Percentiles rank a stretch among this genome's conserved stretches.
Evolutionary conservation across 805 yeast species (phyloP).

Genomic region (Nakazawaea ernobii): DNA sequence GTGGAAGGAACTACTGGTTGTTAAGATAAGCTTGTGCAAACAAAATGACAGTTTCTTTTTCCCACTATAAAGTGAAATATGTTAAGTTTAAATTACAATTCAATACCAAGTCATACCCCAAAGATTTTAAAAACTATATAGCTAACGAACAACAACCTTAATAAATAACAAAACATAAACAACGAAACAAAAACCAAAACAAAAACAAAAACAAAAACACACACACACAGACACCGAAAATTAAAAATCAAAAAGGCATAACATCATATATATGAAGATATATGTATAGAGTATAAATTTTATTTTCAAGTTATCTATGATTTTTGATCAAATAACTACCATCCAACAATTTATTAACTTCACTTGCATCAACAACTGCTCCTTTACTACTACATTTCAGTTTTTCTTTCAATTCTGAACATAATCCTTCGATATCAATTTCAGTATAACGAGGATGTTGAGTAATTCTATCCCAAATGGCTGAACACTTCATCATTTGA

Average conservation of each 20-base stretch:
- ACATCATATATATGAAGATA: too few relatives aligned
- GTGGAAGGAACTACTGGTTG: too few relatives aligned
- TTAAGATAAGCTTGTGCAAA: too few relatives aligned
- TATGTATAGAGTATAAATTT: too few relatives aligned
- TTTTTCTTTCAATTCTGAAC: constrained; percentile 81
- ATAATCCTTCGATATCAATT: constrained; percentile 89
- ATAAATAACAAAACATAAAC: neutral
- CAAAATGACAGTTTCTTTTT: too few relatives aligned
- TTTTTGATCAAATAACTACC: neutral
- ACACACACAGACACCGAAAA: neutral
- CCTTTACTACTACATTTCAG: constrained; percentile 95
- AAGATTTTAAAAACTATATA: neutral
- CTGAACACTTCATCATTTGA: constrained; percentile 69
- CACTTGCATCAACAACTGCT: constrained; percentile 76
- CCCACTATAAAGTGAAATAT: too few relatives aligned
- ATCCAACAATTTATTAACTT: constrained; percentile 56
- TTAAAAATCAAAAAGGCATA: too few relatives aligned
- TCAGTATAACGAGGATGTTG: constrained; percentile 92
- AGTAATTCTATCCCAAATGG: constrained; percentile 94
- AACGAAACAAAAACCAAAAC: too few relatives aligned
- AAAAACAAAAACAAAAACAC: neutral
- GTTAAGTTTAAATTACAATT: neutral
- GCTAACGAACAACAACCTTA: neutral
- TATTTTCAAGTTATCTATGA: neutral
- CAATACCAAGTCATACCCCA: neutral